These are phyloP conservation scores for Thermothelomyces thermophilus DNA, from an alignment of 2,329 filamentous ascomycete species.

Conservation along the genomic window DNA sequence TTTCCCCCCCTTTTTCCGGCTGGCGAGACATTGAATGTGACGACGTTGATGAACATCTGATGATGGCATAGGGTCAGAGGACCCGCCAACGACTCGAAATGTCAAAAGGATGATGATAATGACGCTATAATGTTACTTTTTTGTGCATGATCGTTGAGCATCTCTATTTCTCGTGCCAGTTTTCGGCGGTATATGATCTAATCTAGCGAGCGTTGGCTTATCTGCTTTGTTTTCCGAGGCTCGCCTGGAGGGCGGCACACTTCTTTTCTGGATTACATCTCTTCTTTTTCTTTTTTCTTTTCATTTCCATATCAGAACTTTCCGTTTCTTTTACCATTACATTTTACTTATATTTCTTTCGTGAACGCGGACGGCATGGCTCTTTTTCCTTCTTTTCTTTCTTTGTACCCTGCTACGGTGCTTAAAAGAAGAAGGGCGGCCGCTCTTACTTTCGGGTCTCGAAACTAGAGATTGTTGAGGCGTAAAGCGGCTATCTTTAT, in stretches of 20 bases:
- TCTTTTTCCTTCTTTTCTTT: too few species aligned
- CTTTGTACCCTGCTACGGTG: constrained; percentile 11
- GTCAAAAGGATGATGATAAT: constrained; percentile 5
- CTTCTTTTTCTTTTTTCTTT: not conserved
- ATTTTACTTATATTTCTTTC: too few species aligned
- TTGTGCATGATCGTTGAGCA: constrained; percentile 9
- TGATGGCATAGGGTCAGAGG: constrained; percentile 9
- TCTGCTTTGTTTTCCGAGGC: constrained; percentile 26
- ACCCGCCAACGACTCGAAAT: not conserved
- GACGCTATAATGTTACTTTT: constrained; percentile 7
- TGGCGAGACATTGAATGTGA: constrained; percentile 5
- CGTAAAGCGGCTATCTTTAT: constrained; percentile 28
- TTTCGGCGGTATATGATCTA: constrained; percentile 2
- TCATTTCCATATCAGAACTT: not conserved
- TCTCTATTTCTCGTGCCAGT: constrained; percentile 2
- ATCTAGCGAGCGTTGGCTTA: constrained; percentile 23
- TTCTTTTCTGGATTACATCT: not conserved
- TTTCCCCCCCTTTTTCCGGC: too few species aligned
- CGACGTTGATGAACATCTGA: constrained; percentile 19
- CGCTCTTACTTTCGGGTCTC: constrained; percentile 1
- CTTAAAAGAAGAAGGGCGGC: constrained; percentile 4
- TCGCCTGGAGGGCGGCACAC: constrained; percentile 6
- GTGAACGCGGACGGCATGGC: too few species aligned
- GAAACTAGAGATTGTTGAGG: constrained; percentile 14
- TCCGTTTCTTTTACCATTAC: too few species aligned